Evolutionary conservation across 2,329 filamentous ascomycete species (phyloP).

Genomic region (Alternaria metachromatica): DNA sequence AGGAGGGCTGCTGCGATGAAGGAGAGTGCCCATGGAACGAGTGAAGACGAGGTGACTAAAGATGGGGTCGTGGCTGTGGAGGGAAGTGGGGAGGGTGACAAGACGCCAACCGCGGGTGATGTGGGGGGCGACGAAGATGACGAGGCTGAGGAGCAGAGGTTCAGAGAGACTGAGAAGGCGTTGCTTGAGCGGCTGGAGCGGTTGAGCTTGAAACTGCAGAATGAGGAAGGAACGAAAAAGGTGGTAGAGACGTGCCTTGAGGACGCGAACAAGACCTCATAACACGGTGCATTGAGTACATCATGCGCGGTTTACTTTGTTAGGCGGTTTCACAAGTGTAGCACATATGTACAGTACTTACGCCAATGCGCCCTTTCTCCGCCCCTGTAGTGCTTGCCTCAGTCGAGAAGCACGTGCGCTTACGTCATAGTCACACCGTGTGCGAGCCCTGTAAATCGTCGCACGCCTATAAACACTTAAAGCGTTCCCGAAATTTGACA

Average conservation of each 20-base stretch:
- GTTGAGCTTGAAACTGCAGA: slow-evolving; percentile 34
- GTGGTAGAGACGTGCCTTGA: background rate
- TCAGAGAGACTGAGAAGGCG: slow-evolving; percentile 33
- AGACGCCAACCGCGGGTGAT: slow-evolving; percentile 39
- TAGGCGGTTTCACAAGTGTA: no score
- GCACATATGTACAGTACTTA: no score
- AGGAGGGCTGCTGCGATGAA: background rate
- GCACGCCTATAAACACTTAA: no score
- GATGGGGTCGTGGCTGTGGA: slow-evolving; percentile 4
- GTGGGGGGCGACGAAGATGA: slow-evolving; percentile 27
- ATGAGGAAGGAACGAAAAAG: slow-evolving; percentile 10
- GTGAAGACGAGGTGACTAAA: background rate
- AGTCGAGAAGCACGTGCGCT: no score
- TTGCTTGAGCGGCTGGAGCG: slow-evolving; percentile 39
- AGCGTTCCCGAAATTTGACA: no score
- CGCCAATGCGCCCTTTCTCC: no score
- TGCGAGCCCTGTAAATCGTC: no score
- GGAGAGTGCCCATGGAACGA: background rate
- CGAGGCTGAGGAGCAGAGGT: slow-evolving; percentile 39
- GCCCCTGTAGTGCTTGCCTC: no score
- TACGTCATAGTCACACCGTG: no score
- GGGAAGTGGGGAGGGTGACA: slow-evolving; percentile 28
- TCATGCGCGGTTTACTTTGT: no score
- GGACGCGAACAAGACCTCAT: background rate
- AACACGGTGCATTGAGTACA: no score